phyloP scores from a whole-genome alignment of 495 filamentous ascomycete species.

The Neurospora sp. region DNA sequence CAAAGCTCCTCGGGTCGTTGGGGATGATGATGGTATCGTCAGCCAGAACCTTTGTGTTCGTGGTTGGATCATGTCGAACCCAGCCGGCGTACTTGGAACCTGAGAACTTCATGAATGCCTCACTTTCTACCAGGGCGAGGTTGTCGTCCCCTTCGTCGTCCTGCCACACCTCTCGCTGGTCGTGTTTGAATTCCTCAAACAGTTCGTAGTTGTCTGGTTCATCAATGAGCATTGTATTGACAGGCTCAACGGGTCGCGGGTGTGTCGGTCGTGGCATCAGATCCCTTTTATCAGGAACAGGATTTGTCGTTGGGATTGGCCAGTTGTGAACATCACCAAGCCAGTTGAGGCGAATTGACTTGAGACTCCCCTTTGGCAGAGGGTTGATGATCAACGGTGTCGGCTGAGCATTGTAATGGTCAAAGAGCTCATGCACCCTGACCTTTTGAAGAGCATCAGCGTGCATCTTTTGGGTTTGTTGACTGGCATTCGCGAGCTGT shows the following conservation, averaged over 20 bases:
- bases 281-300: not conserved
- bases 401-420: slow-evolving; percentile 12
- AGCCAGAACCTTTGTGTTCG: slow-evolving; percentile 5
- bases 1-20: slow-evolving; percentile 5
- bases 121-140: slow-evolving; percentile 6
- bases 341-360: slow-evolving; percentile 16
- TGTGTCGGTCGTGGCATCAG: slow-evolving; percentile 4
- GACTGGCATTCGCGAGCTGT: slow-evolving; percentile 11
- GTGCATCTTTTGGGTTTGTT: slow-evolving; percentile 10
- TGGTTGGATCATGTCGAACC: slow-evolving; percentile 3
- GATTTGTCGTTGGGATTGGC: slow-evolving; percentile 4
- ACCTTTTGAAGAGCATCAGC: slow-evolving; percentile 15
- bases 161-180: slow-evolving; percentile 2
- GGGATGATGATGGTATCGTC: slow-evolving; percentile 2
- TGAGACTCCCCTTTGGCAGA: slow-evolving; percentile 4
- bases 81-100: not conserved
- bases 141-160: not conserved
- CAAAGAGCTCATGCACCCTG: slow-evolving; percentile 16
- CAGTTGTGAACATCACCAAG: slow-evolving; percentile 6
- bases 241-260: slow-evolving; percentile 1
- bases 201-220: not conserved
- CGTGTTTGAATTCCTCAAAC: not conserved
- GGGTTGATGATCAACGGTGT: slow-evolving; percentile 5
- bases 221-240: slow-evolving; percentile 10
- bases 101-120: slow-evolving; percentile 3